phyloP scores from a whole-genome alignment of 129 eudicot genomes.

The sunflower (Helianthus annuus) region DNA sequence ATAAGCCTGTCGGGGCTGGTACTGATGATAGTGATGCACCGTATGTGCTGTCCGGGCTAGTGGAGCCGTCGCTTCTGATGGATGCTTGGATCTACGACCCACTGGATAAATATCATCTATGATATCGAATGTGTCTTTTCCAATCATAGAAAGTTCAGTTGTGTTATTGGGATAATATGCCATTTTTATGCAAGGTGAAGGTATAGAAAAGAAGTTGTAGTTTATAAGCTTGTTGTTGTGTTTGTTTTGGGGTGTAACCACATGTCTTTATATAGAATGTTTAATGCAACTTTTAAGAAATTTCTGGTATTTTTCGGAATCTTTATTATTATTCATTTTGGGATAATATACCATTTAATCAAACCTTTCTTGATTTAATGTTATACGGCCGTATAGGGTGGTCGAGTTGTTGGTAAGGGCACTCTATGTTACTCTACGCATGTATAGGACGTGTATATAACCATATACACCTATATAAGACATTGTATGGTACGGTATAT shows the following conservation, averaged over 20 bases:
- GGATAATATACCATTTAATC: no score
- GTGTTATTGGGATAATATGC: constrained; percentile 22
- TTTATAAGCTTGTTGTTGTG: constrained; percentile 23
- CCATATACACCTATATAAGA: no score
- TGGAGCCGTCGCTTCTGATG: constrained; percentile 1
- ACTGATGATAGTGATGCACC: constrained; percentile 13
- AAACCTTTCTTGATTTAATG: no score
- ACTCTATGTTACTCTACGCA: no score
- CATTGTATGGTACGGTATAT: no score
- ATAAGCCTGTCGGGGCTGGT: constrained; percentile 30
- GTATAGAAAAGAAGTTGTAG: constrained; percentile 7
- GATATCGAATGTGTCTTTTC: constrained; percentile 31
- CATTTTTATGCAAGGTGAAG: constrained; percentile 22
- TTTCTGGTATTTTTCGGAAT: not conserved
- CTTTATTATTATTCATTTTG: not conserved
- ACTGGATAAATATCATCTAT: constrained; percentile 29
- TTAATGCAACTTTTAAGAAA: constrained; percentile 7
- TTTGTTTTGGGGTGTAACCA: constrained; percentile 22
- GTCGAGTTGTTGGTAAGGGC: no score
- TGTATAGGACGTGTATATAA: no score
- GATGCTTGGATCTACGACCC: constrained; percentile 8
- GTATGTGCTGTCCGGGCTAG: constrained; percentile 3
- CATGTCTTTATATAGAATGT: constrained; percentile 26
- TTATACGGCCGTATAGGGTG: no score
- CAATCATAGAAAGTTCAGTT: constrained; percentile 30